Evolutionary conservation across 2,329 filamentous ascomycete species (phyloP).

Genomic region (Exserohilum rostratum): DNA sequence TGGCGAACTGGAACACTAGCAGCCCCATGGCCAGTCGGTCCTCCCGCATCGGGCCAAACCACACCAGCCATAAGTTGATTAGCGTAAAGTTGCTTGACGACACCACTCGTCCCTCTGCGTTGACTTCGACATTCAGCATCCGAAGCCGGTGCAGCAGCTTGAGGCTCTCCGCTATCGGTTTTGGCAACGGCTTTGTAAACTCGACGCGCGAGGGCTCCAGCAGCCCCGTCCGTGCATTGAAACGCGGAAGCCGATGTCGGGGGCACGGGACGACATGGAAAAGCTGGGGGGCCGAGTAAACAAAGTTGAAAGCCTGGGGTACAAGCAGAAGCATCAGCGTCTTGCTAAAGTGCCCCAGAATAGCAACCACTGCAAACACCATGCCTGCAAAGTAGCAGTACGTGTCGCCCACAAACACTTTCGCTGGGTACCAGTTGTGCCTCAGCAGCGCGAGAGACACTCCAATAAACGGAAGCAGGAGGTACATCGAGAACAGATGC

Average conservation of each 20-base stretch:
- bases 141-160: constrained; percentile 71
- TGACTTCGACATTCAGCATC: constrained; percentile 70
- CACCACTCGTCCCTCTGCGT: constrained; percentile 71
- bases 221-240: constrained; percentile 83
- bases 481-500: constrained; percentile 93
- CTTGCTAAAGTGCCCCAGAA: constrained; percentile 97
- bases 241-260: constrained; percentile 85
- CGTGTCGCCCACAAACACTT: constrained; percentile 96
- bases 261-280: constrained; percentile 91
- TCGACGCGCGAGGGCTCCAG: constrained; percentile 85
- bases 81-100: constrained; percentile 92
- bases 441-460: constrained; percentile 84
- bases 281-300: constrained; percentile 90
- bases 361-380: constrained; percentile 97
- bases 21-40: constrained; percentile 82
- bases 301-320: constrained; percentile 95
- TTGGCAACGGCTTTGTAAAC: constrained; percentile 72
- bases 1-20: constrained; percentile 74
- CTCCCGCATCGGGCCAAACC: constrained; percentile 89
- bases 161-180: constrained; percentile 66
- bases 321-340: constrained; percentile 88
- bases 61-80: constrained; percentile 94
- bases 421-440: constrained; percentile 96
- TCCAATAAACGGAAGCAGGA: constrained; percentile 91
- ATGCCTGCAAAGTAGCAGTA: constrained; percentile 99